Evolutionary conservation across 2,329 filamentous ascomycete species (phyloP), one percentile per base, ranked within the genome.

Genomic region (Talaromyces sp.): DNA sequence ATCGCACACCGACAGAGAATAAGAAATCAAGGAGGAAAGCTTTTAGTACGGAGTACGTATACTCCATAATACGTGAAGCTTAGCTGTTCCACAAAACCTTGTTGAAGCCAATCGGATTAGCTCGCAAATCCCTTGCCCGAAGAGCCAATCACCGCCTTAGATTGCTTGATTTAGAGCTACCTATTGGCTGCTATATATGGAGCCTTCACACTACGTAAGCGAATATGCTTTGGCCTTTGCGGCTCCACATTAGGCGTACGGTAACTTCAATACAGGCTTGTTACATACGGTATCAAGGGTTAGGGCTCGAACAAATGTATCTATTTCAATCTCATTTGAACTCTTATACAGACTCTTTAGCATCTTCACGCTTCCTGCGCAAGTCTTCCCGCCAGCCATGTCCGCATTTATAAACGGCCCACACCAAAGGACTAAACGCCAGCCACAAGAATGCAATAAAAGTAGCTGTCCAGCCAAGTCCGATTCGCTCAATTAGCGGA

Each of bases 381-480:
- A 52, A 45, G 5, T 62, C 35, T 33, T 66, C 45, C 14, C 64
- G 43, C 64, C 64, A 59, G 8, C 39, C 49, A 68, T 72, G 64
- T 0, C 72, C 70, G 47, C 67, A 65, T 10, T 35, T 35, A 52
- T 64, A 70, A 7, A 73, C 67, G 3, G 66, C 41, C 70, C 67
- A 72, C 33, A 72, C 9, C 50, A 60, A 52, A n/a, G 70, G 69
- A 49, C 67, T 71, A 8, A 68, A 72, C 14, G 69, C 1, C 11
- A 70, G 24, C 68, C 70, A 73, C 14, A 73, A 22, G 10, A 50
- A 65, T 1, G 70, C 69, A 58, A 73, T 68, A 9, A 72, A 64
- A 0, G 69, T 69, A 1, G 62, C 67, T 0, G 72, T 72, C 71
- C 72, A 73, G 8, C 73, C 73, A 33, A 71, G 62, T 0, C 71